Base-by-base conservation (phyloP, 345 rosid species). In the Boechera stricta region DNA sequence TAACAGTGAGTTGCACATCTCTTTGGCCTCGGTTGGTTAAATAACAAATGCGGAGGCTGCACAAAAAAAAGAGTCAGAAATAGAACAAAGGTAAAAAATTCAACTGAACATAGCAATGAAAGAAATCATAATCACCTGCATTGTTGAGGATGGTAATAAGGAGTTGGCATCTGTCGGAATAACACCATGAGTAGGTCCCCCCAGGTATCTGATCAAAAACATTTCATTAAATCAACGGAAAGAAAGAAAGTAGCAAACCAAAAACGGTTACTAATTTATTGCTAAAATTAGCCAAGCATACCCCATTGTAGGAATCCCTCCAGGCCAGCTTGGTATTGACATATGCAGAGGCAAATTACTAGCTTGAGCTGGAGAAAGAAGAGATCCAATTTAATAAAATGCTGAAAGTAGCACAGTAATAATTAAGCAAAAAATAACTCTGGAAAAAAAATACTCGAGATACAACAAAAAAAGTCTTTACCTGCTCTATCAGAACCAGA, bases 1-100 rank as follows among this genome's bases (percentile, higher is more conserved):
- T 90, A 90, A 77, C 83, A 90, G 74, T 92, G 97, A 28, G 96
- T 92, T n/a, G 92, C 93, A 76, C 96, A 92, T 79, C 90, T 87
- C 79, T 87, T 90, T 10, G 87, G 92, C 66, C 90, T 82, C 4
- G 91, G 87, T 73, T 87, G 96, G 82, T 72, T 74, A 77, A 84
- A 87, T 31, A 88, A 72, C 79, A 85, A 63, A 63, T 86, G 89
- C 4, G 89, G 89, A 56, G 91, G 87, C 95, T 92, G 84, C 79
- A 53, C 57, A 53, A 53, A 69, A 35, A 72, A 63, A 3, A 51
- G 29, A 38, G 41, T 10, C 8, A 28, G 16, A 3, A 45, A 15
- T 54, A 24, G 24, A 70, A 39, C 21, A 48, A 8, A 9, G 1
- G n/a, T 47, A 6, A 12, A 24, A 53, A 24, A 24, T 52, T 53